Evolutionary conservation across 257 asterid genomes (phyloP).

Genomic region (Nicotiana paniculata): DNA sequence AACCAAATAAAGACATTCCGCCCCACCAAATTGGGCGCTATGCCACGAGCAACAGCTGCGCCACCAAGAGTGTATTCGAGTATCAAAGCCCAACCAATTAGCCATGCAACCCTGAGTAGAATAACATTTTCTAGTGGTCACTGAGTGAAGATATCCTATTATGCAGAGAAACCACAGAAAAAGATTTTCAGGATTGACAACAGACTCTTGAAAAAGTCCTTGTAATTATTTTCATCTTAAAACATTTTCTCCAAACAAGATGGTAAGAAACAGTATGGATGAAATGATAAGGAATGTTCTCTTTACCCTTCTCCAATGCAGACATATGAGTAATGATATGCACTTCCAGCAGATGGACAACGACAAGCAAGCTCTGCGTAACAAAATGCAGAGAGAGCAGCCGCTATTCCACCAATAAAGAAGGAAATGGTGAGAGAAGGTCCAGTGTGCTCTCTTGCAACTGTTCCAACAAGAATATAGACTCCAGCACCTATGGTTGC

Average conservation of each 20-base stretch:
- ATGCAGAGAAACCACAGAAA: no score
- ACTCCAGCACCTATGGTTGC: constrained; percentile 94
- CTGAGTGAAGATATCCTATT: no score
- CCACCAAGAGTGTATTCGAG: constrained; percentile 97
- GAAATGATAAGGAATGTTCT: not conserved
- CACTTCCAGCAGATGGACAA: constrained; percentile 97
- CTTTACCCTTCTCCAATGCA: constrained; percentile 88
- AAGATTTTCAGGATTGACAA: no score
- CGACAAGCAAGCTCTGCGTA: constrained; percentile 91
- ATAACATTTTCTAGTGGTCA: no score
- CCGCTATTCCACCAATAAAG: constrained; percentile 85
- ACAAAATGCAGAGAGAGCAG: constrained; percentile 92
- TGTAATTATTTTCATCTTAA: no score
- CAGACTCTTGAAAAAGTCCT: no score
- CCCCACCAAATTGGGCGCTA: constrained; percentile 86
- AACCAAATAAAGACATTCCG: not conserved
- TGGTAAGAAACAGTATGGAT: not conserved
- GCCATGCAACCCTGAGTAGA: constrained; percentile 77
- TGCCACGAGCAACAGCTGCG: constrained; percentile 98
- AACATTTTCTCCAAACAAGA: not conserved
- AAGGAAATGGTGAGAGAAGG: constrained; percentile 84
- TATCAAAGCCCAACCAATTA: constrained; percentile 94
- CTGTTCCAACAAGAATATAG: constrained; percentile 90
- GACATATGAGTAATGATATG: constrained; percentile 87
- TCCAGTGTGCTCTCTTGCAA: constrained; percentile 92